A percentile compares a stretch with the other conserved stretches of the same genome.
These are phyloP conservation scores for Artemisia argyi DNA, from an alignment of 129 eudicot species.

Conservation along the genomic window DNA sequence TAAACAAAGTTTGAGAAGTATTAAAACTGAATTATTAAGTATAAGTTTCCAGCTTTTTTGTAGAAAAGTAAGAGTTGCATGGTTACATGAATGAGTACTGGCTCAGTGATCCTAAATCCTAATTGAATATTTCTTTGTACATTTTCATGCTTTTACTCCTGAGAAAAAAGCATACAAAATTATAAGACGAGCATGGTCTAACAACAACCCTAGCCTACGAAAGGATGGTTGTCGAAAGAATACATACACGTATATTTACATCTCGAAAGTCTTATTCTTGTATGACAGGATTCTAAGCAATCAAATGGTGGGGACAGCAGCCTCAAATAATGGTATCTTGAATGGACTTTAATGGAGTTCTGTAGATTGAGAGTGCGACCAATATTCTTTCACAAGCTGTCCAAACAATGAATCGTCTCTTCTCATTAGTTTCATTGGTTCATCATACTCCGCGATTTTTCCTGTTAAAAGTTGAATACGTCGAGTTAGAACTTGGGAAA, in stretches of 20 bases:
- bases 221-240: constrained; percentile 11
- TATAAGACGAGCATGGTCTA: constrained; percentile 12
- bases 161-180: neutral
- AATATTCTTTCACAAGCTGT: constrained; percentile 85
- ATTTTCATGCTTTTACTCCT: neutral
- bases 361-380: constrained; percentile 76
- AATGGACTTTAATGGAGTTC: constrained; percentile 37
- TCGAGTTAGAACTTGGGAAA: constrained; percentile 4
- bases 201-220: neutral
- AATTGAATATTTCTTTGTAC: constrained; percentile 7
- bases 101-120: constrained; percentile 1
- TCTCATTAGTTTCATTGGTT: constrained; percentile 83
- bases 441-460: constrained; percentile 81
- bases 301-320: constrained; percentile 10
- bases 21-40: too few species aligned
- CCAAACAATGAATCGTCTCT: constrained; percentile 86
- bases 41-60: too few species aligned
- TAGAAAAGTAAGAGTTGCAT: too few species aligned
- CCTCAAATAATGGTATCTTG: neutral
- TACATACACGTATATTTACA: constrained; percentile 15
- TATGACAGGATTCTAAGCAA: constrained; percentile 16
- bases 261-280: constrained; percentile 13
- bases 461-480: constrained; percentile 43
- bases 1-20: too few species aligned
- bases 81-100: neutral